These are phyloP conservation scores for Penicillium griseofulvum DNA, from an alignment of 2,329 filamentous ascomycete species.

Conservation along the genomic window DNA sequence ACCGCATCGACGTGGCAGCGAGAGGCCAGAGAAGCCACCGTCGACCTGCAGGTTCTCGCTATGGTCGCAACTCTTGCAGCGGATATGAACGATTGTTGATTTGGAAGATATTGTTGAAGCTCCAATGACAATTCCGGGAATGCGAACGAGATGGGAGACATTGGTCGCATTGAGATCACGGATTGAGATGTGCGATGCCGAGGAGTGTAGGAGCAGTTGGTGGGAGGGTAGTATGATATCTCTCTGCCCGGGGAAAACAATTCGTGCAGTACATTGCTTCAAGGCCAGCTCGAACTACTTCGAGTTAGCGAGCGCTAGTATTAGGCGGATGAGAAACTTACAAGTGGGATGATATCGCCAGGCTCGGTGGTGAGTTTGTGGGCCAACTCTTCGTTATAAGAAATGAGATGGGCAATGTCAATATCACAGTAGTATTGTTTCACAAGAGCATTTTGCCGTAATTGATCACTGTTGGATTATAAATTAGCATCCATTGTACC, in stretches of 20 bases:
- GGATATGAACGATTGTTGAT: slow-evolving; percentile 78
- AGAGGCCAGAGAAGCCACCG: slow-evolving; percentile 83
- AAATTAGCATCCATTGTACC: slow-evolving; percentile 3
- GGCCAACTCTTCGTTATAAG: slow-evolving; percentile 91
- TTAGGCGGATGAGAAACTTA: slow-evolving; percentile 44
- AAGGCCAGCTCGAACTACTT: slow-evolving; percentile 83
- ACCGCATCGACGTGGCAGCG: slow-evolving; percentile 76
- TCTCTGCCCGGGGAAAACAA: slow-evolving; percentile 76
- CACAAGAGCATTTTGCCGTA: slow-evolving; percentile 88
- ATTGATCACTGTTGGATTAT: slow-evolving; percentile 68
- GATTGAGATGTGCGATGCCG: slow-evolving; percentile 85
- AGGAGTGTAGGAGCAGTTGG: slow-evolving; percentile 91
- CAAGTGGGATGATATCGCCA: slow-evolving; percentile 85
- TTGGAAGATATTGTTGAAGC: slow-evolving; percentile 97
- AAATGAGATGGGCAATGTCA: slow-evolving; percentile 92
- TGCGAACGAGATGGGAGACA: slow-evolving; percentile 90
- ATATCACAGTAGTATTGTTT: slow-evolving; percentile 96
- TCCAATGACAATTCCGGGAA: slow-evolving; percentile 96
- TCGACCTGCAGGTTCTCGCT: slow-evolving; percentile 68
- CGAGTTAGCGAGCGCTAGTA: slow-evolving; percentile 3
- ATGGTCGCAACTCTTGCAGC: slow-evolving; percentile 83
- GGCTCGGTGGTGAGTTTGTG: slow-evolving; percentile 87
- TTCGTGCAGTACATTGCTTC: slow-evolving; percentile 86
- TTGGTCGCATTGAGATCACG: slow-evolving; percentile 89
- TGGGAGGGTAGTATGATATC: slow-evolving; percentile 77